phyloP scores from a whole-genome alignment of 75 land plant genomes.

The Pinus albicaulis region DNA sequence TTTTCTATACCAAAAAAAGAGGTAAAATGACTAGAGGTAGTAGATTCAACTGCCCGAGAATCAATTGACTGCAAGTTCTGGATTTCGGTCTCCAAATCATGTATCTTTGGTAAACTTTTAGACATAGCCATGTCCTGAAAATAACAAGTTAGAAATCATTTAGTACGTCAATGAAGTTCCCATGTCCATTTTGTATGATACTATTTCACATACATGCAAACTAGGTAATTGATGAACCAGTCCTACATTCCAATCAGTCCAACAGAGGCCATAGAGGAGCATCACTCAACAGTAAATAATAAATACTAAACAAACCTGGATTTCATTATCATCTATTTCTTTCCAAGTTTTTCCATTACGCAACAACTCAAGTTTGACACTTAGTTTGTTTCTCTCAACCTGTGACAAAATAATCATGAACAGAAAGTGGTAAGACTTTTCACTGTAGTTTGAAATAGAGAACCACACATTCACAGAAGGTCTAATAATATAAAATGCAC shows the following conservation, averaged over 20 bases:
- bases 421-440: neutral
- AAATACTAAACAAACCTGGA: slow-evolving; percentile 21
- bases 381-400: slow-evolving; percentile 43
- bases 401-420: slow-evolving; percentile 14
- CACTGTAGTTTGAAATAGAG: neutral
- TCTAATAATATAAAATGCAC: neutral
- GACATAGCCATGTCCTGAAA: slow-evolving; percentile 27
- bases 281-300: neutral
- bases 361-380: slow-evolving; percentile 35
- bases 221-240: neutral
- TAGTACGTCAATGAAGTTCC: neutral
- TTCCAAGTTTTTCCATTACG: slow-evolving; percentile 30
- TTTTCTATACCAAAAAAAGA: slow-evolving; percentile 13
- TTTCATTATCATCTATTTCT: slow-evolving; percentile 31
- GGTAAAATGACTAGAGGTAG: neutral
- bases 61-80: slow-evolving; percentile 16
- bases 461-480: neutral
- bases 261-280: neutral
- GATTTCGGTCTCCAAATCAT: slow-evolving; percentile 37
- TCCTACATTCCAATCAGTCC: neutral
- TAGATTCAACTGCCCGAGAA: slow-evolving; percentile 9
- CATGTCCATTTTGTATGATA: neutral
- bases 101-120: slow-evolving; percentile 30
- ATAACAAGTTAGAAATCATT: neutral
- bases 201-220: neutral